Percentiles rank a stretch among this genome's conserved stretches.
Evolutionary conservation across 176 grass and related monocot genomes (phyloP).

Genomic region (Aegilops sharonensis): DNA sequence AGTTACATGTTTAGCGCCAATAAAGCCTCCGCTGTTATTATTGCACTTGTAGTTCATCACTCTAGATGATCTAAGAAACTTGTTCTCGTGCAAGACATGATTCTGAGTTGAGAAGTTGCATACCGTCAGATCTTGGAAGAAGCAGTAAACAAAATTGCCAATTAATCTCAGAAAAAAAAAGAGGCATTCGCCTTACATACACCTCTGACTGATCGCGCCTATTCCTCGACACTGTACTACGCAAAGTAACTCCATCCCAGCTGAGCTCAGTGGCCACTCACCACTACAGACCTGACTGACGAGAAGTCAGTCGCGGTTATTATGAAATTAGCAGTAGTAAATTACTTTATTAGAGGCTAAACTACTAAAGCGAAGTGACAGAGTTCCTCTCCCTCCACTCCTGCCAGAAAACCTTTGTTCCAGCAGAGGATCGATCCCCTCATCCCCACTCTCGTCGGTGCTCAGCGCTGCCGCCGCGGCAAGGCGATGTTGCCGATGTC

Average conservation of each 20-base stretch:
- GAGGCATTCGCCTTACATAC: constrained; percentile 35
- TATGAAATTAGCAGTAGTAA: background rate
- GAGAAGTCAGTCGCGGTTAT: constrained; percentile 36
- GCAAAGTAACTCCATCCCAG: constrained; percentile 26
- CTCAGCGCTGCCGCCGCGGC: constrained; percentile 39
- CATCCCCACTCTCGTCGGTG: background rate
- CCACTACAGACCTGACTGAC: constrained; percentile 46
- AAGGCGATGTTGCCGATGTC: constrained; percentile 66
- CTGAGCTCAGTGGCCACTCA: constrained; percentile 4
- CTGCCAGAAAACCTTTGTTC: constrained; percentile 24
- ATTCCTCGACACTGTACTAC: constrained; percentile 36
- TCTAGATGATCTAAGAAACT: background rate
- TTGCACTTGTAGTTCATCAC: background rate
- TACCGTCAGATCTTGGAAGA: background rate
- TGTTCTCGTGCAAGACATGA: background rate
- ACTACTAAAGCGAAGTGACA: background rate
- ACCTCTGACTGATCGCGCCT: constrained; percentile 21
- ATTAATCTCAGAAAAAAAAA: constrained; percentile 29
- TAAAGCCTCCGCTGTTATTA: background rate
- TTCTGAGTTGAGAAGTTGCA: background rate
- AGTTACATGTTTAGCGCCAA: constrained; percentile 7
- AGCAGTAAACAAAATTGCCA: constrained; percentile 50
- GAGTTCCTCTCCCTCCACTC: background rate
- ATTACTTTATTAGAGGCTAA: constrained; percentile 38
- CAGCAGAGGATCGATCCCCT: background rate